Conservation (phyloP, 2,329 filamentous ascomycete species). For the Claviceps sp. region DNA sequence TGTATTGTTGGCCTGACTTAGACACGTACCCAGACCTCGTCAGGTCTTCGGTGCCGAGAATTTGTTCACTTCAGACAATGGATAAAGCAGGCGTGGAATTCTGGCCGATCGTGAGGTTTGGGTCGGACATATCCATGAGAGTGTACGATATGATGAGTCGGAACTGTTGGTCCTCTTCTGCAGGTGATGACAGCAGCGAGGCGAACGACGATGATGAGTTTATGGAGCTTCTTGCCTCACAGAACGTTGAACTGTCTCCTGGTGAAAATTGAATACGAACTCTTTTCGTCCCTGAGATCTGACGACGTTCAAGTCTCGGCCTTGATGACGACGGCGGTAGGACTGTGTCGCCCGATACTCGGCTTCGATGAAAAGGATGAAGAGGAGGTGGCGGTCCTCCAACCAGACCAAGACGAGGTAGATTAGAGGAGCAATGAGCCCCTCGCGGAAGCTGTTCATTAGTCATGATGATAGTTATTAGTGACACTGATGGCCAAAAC, state of each 20-base stretch:
- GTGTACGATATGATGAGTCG: slow-evolving; percentile 9
- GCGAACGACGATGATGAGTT: slow-evolving; percentile 16
- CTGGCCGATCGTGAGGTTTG: slow-evolving; percentile 20
- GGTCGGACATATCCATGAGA: slow-evolving; percentile 8
- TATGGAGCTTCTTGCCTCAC: background rate
- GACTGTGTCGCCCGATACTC: background rate
- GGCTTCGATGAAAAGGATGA: slow-evolving; percentile 3
- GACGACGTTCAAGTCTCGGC: slow-evolving; percentile 5
- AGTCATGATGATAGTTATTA: slow-evolving; percentile 3
- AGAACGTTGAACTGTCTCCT: slow-evolving; percentile 7
- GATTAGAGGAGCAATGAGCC: background rate
- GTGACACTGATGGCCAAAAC: background rate
- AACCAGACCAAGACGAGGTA: background rate
- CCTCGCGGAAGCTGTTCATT: background rate
- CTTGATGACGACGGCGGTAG: too few species aligned
- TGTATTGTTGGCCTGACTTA: slow-evolving; percentile 22
- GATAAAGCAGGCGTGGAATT: slow-evolving; percentile 9
- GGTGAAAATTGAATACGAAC: background rate
- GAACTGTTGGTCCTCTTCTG: background rate
- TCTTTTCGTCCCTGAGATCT: slow-evolving; percentile 2
- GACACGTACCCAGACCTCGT: slow-evolving; percentile 17
- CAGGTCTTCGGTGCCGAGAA: slow-evolving; percentile 9
- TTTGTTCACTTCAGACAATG: background rate
- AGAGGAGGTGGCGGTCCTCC: background rate
- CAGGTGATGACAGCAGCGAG: slow-evolving; percentile 9